Evolutionary conservation across 495 filamentous ascomycete genomes (phyloP).

Genomic region (Tirmania nivea): DNA sequence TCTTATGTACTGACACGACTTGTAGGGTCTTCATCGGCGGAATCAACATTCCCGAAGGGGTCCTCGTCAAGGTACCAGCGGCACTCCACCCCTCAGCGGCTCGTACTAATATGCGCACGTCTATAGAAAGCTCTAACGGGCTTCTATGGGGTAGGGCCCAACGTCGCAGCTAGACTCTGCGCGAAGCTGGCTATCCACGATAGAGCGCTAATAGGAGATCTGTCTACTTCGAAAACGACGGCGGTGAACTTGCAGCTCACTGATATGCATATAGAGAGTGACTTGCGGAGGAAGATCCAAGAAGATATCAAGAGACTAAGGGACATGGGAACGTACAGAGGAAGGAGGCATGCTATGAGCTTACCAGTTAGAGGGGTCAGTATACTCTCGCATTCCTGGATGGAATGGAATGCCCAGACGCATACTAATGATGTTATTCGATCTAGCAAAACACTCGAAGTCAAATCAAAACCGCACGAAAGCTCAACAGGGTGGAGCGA

Average conservation of each 20-base stretch:
- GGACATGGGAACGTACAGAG: slow-evolving; percentile 81
- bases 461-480: slow-evolving; percentile 52
- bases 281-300: slow-evolving; percentile 48
- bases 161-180: slow-evolving; percentile 48
- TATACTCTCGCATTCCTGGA: background rate
- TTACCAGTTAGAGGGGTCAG: slow-evolving; percentile 51
- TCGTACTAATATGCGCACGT: background rate
- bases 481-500: slow-evolving; percentile 60
- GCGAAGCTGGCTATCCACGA: slow-evolving; percentile 74
- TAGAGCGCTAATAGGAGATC: slow-evolving; percentile 46
- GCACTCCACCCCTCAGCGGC: background rate
- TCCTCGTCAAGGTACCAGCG: slow-evolving; percentile 49
- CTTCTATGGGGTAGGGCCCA: slow-evolving; percentile 76
- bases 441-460: slow-evolving; percentile 48
- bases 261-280: slow-evolving; percentile 84
- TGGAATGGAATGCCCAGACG: background rate
- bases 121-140: slow-evolving; percentile 55
- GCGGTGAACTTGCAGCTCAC: slow-evolving; percentile 68
- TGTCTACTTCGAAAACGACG: slow-evolving; percentile 49
- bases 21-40: slow-evolving; percentile 59
- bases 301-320: slow-evolving; percentile 72
- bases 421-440: background rate
- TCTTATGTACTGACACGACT: slow-evolving; percentile 2
- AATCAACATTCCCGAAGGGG: slow-evolving; percentile 61
- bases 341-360: slow-evolving; percentile 72